These are phyloP conservation scores for Phytophthora cryptogea DNA, from an alignment of 352 stramenopile species.

Conservation along the genomic window DNA sequence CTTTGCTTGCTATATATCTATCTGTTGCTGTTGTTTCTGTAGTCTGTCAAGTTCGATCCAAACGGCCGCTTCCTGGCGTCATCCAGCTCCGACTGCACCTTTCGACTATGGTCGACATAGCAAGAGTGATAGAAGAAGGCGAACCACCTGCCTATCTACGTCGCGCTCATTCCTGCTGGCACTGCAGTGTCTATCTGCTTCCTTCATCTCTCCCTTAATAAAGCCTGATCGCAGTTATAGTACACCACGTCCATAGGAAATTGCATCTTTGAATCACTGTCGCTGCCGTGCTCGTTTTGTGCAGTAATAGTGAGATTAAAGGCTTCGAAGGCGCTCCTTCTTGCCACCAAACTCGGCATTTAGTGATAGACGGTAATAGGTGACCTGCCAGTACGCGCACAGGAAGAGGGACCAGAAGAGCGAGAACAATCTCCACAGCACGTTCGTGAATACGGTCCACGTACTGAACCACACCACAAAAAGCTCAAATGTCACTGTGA, in stretches of 20 bases:
- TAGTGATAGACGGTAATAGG: conserved; percentile 69
- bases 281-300: conserved; percentile 3
- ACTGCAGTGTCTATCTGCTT: conserved; percentile 9
- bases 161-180: conserved; percentile 5
- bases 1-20: conserved; percentile 29
- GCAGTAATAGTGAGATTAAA: conserved; percentile 36
- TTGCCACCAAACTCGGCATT: conserved; percentile 77
- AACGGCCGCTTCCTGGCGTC: conserved; percentile 90
- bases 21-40: conserved; percentile 27
- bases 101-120: conserved; percentile 87
- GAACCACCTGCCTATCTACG: conserved; percentile 3
- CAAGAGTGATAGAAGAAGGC: conserved; percentile 15
- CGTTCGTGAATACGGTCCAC: conserved; percentile 77
- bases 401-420: conserved; percentile 56
- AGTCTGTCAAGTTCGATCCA: conserved; percentile 91
- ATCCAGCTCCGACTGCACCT: conserved; percentile 93
- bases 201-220: conserved; percentile 26
- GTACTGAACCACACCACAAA: conserved; percentile 83
- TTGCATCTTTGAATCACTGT: conserved; percentile 3
- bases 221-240: conserved; percentile 16
- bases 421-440: conserved; percentile 74
- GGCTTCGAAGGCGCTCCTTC: conserved; percentile 78
- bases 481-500: conserved; percentile 52
- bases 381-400: conserved; percentile 67
- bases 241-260: conserved; percentile 19